A percentile compares a stretch with the other conserved stretches of the same genome.
Evolutionary conservation across 225 moss, liverwort and hornwort genomes (phyloP).

Genomic region (Marchantia paleacea): DNA sequence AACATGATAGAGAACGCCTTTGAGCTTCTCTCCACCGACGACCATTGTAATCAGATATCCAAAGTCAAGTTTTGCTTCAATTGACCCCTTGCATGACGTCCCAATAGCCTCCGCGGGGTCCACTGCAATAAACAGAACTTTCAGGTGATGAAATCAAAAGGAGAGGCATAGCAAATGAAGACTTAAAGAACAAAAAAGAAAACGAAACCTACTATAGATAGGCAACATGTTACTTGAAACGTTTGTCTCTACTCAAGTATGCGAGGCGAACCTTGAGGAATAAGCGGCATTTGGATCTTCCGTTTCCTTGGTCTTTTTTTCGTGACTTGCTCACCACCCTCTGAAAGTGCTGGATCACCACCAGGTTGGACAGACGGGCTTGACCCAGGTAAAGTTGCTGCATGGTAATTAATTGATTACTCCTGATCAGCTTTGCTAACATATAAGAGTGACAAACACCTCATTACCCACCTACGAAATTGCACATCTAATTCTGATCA

Average conservation of each 20-base stretch:
- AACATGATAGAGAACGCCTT: constrained; percentile 85
- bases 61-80: constrained; percentile 87
- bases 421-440: constrained; percentile 28
- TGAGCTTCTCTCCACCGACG: constrained; percentile 76
- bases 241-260: neutral
- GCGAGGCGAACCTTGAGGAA: constrained; percentile 30
- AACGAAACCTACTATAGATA: neutral
- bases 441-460: neutral
- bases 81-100: constrained; percentile 51
- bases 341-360: constrained; percentile 59
- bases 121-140: constrained; percentile 26
- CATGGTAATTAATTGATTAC: constrained; percentile 14
- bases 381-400: constrained; percentile 37
- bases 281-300: constrained; percentile 18
- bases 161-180: too few relatives aligned
- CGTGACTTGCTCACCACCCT: constrained; percentile 23
- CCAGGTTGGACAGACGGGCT: constrained; percentile 46
- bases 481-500: too few relatives aligned
- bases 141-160: neutral
- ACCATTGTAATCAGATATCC: constrained; percentile 85
- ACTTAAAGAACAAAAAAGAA: too few relatives aligned
- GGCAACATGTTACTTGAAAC: neutral
- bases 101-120: constrained; percentile 55
- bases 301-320: constrained; percentile 37
- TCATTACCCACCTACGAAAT: too few relatives aligned